These are phyloP conservation scores for Epicoccum sorghinum DNA, from an alignment of 2,329 filamentous ascomycete genomes.

Conservation along the genomic window DNA sequence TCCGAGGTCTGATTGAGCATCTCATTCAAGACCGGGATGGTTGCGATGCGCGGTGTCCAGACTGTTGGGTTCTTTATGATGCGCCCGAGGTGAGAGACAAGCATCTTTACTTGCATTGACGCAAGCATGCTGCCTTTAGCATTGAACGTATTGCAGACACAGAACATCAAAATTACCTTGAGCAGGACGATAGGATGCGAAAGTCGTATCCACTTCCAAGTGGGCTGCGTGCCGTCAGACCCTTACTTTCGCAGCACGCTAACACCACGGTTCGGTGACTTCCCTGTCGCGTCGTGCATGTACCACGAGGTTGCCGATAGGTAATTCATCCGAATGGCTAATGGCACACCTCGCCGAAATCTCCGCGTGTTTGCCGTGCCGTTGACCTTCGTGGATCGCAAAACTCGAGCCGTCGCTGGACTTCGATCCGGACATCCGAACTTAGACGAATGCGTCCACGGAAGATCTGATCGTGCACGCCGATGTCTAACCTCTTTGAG, in stretches of 20 bases:
- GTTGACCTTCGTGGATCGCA: neutral
- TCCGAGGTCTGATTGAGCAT: neutral
- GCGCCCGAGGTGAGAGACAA: neutral
- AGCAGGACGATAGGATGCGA: neutral
- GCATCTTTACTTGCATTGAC: neutral
- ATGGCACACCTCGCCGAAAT: conserved; percentile 1
- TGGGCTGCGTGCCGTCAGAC: neutral
- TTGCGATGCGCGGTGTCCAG: neutral
- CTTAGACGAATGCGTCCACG: neutral
- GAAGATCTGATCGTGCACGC: neutral
- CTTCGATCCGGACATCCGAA: neutral
- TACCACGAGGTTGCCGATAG: conserved; percentile 2
- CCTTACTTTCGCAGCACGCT: neutral
- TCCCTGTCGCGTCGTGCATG: neutral
- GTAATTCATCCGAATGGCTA: neutral
- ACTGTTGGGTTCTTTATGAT: neutral
- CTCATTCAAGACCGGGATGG: neutral
- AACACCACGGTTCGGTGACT: neutral
- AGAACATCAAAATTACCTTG: neutral
- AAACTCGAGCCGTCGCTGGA: too few relatives aligned
- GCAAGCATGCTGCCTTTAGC: neutral
- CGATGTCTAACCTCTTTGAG: too few relatives aligned
- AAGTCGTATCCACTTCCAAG: neutral
- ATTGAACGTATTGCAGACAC: neutral
- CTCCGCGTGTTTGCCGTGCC: neutral